Base-by-base conservation (phyloP, 1,139 yeast genomes). In the Spencermartinsiella ligniputridi region DNA sequence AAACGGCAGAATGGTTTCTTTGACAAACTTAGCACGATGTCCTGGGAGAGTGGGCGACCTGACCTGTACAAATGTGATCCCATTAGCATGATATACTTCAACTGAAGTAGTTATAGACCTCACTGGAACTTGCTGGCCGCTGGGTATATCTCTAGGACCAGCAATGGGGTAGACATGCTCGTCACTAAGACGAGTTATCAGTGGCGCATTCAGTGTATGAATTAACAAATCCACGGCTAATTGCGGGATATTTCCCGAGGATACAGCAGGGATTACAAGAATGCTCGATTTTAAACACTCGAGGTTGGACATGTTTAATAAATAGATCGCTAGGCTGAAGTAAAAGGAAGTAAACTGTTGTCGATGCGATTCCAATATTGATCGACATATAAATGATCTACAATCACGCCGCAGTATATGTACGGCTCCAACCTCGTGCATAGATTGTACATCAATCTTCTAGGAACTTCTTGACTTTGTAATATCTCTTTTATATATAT, bases 171-270 rank as follows among this genome's bases (percentile, higher is more conserved):
- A 86, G 19, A 89, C 63, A 54, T 72, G 78, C 3, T 69, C 62
- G 42, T 79, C 80, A 56, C 83, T 83, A 27, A 89, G 64, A 17
- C 75, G 62, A 3, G 77, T 79, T 3, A 82, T 69, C 39, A 74
- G 75, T 42, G 65, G 52, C 46, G 83, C 75, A 1, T 69, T 71
- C 29, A 75, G 67, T 2, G 84, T 80, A 56, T 83, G 85, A 15
- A 89, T 68, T 34, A 92, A 66, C 33, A 90, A 69, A 63, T 90
- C 97, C 3, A 78, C 67, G 0, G 94, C 68, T 43, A 90, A 69
- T 62, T 92, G 98, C 0, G 97, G 95, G 2, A 89, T 84, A 59
- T 90, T 92, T 3, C 95, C 97, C 15, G 88, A 76, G 2, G 96
- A 81, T 0, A 92, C 85, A 0, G 90, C 67, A 0, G 97, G 97